Base-by-base conservation (phyloP, 352 stramenopile genomes). In the Pythium grandisporangium region DNA sequence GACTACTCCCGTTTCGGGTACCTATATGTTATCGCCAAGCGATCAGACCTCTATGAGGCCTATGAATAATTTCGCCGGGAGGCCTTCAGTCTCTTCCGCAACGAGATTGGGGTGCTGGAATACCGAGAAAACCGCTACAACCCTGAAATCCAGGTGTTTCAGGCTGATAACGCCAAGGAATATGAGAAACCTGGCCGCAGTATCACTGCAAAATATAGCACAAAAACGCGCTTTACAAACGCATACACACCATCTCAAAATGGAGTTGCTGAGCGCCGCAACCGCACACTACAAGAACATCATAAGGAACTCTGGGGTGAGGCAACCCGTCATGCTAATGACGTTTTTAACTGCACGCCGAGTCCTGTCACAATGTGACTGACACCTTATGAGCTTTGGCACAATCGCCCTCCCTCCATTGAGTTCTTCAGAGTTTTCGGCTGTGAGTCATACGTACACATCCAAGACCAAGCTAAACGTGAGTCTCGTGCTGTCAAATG, bases 161-260 rank as follows among this genome's bases (percentile, higher is more conserved):
- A 42, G 22, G 37, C 37, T 25, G 37, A 42, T 23, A 30, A 40
- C 20, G 35, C 35, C n/a, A 40, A 40, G 20, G 35, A 40, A 40
- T 40, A 40, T 24, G 35, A 40, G 20, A 40, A 40, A 40, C 35
- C 25, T 25, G 35, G 35, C 20, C 35, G 35, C 21, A 42, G 23
- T 14, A 42, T 30, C 37, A 30, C 20, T 42, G 37, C 20, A 3
- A 42, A 42, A 16, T 42, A 30, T 19, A 23, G 37, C 21, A 42
- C 37, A 3, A 27, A 42, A 14, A 12, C 14, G 3, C 19, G 23
- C 3, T 42, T 42, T 19, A 42, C 37, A 12, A 42, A 25, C 14
- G 37, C 37, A 5, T 42, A 42, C 37, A 42, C 37, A 5, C 37
- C 37, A 4, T 21, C 29, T 10, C 37, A 42, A 30, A 42, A 42